Percentiles rank a stretch among this genome's conserved stretches.
Evolutionary conservation across 2,329 filamentous ascomycete species (phyloP).

Genomic region (Colletotrichum salicis): DNA sequence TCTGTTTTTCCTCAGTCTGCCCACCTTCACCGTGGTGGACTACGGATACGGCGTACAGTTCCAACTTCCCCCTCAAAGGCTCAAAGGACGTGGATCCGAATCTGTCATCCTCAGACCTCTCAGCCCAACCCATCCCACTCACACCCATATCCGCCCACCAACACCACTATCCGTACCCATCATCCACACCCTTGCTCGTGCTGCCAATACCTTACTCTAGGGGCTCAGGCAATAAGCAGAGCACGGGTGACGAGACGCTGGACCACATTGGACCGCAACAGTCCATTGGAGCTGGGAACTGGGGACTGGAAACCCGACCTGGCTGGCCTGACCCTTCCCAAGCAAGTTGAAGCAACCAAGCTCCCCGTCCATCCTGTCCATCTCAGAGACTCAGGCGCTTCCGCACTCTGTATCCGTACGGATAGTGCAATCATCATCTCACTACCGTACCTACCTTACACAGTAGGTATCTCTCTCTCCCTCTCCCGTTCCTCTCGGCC

Average conservation of each 20-base stretch:
- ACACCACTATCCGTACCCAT: neutral
- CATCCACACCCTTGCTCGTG: neutral
- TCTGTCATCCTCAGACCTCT: neutral
- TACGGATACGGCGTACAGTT: no score
- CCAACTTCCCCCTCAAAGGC: neutral
- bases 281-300: neutral
- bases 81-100: neutral
- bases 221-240: neutral
- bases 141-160: neutral
- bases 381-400: neutral
- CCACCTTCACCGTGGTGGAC: no score
- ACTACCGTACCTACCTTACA: no score
- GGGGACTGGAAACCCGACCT: constrained; percentile 16
- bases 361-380: neutral
- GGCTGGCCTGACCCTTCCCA: constrained; percentile 16
- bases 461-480: no score
- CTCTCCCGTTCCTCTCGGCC: no score
- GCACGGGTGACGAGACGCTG: neutral
- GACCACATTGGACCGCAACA: neutral
- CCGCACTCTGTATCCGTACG: neutral
- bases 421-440: no score
- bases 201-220: neutral
- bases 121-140: neutral
- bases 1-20: no score
- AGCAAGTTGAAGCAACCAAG: no score